These are phyloP conservation scores for Colletotrichum sidae DNA, from an alignment of 2,329 filamentous ascomycete species.

Conservation along the genomic window DNA sequence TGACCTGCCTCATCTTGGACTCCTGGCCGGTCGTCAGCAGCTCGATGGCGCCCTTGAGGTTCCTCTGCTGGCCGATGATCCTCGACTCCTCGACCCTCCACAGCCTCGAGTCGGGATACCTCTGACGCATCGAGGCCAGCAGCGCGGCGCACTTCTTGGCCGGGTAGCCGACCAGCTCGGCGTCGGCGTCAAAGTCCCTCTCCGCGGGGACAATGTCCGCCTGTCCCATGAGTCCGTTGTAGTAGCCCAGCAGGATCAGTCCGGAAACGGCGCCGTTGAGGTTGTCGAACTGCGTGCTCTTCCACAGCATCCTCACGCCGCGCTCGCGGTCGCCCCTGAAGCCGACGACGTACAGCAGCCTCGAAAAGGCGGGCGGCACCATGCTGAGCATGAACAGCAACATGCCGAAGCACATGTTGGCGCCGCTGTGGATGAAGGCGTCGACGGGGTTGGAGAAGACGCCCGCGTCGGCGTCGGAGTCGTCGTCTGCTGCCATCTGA, in stretches of 20 bases:
- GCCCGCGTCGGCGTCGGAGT: conserved; percentile 37
- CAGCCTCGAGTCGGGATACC: conserved; percentile 84
- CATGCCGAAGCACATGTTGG: conserved; percentile 90
- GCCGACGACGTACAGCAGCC: conserved; percentile 86
- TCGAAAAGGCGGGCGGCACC: conserved; percentile 90
- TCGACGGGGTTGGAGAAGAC: conserved; percentile 82
- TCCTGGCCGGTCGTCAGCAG: conserved; percentile 70
- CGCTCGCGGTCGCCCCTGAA: conserved; percentile 89
- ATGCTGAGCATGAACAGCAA: conserved; percentile 90
- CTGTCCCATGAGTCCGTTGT: conserved; percentile 86
- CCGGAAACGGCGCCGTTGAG: conserved; percentile 93
- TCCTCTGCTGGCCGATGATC: conserved; percentile 74
- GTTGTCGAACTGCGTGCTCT: conserved; percentile 85
- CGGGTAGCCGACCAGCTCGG: conserved; percentile 78
- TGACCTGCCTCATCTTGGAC: conserved; percentile 87
- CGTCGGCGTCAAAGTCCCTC: conserved; percentile 63
- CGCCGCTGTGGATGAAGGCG: conserved; percentile 88
- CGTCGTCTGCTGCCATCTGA: conserved; percentile 26
- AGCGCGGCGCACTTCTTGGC: conserved; percentile 73
- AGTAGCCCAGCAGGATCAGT: conserved; percentile 84
- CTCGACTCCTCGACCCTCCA: conserved; percentile 92
- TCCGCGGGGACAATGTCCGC: conserved; percentile 85
- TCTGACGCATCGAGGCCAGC: conserved; percentile 77
- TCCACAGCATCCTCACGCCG: conserved; percentile 90
- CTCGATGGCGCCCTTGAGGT: conserved; percentile 75